Base-by-base conservation (phyloP, 306 rosid genomes). In the Pyrus communis region DNA sequence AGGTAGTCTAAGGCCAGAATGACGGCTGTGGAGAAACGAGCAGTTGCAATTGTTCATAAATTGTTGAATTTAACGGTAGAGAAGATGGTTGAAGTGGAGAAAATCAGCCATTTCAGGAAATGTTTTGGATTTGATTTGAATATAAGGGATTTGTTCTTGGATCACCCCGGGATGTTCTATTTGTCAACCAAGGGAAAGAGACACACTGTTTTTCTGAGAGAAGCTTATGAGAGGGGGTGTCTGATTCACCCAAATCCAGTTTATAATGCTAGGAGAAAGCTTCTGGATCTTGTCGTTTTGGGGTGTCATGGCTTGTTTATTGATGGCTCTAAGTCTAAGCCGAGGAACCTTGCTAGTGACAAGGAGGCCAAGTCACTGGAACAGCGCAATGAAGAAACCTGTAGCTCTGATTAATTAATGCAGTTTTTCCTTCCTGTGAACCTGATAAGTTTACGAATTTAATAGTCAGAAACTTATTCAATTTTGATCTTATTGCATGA, bases 41-140 rank as follows among this genome's bases (percentile, higher is more conserved):
- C 97, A 2, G 96, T 92, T 38, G 84, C 92, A 4, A 79, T 91
- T 64, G 92, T 89, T 83, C 99, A 95, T 7, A 97, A 92, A 79
- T 95, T 95, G 82, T 78, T 95, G 84, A 88, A 89, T 80, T 85
- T 90, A 86, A 92, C 97, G 2, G 97, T 90, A 79, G 99, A 95
- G 88, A 92, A 87, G 86, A 90, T 85, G 92, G 88, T 95, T 81
- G 99, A 95, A 80, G 97, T 95, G 74, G 97, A 92, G 84, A 95
- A 89, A 75, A 86, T 86, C 51, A 86, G 85, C 70, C 87, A 80
- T 71, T 86, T 83, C 70, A 77, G 89, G 84, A 83, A 86, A 78
- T 78, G 77, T 83, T 83, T 83, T 74, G 96, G 91, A 28, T 82
- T 92, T 73, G 89, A 86, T 59, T 86, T 90, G 28, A 90, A 88